Evolutionary conservation across 352 stramenopile species (phyloP).

Genomic region (Phytophthora quininea): DNA sequence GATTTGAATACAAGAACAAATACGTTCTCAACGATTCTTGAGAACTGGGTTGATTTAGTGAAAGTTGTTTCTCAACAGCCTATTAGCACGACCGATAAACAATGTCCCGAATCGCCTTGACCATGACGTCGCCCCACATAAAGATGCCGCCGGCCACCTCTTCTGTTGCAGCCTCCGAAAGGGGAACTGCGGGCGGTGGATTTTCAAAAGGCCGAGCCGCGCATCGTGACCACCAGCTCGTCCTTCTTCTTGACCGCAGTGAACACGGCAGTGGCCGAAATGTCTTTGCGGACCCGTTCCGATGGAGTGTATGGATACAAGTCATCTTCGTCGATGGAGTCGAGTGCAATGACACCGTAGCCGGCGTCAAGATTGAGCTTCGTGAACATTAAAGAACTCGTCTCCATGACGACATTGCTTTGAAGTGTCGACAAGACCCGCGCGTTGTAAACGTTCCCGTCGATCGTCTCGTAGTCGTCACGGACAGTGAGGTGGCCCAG

Average conservation of each 20-base stretch:
- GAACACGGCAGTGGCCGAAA: constrained; percentile 29
- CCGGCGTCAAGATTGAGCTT: constrained; percentile 15
- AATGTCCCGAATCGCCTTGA: constrained; percentile 20
- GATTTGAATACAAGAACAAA: too few relatives aligned
- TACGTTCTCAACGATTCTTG: too few relatives aligned
- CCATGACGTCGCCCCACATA: constrained; percentile 41
- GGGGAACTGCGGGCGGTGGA: constrained; percentile 27
- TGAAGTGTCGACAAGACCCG: constrained; percentile 30
- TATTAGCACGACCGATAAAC: constrained; percentile 6
- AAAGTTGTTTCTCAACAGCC: too few relatives aligned
- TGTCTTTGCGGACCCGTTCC: constrained; percentile 43
- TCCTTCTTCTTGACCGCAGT: constrained; percentile 7
- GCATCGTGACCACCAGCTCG: constrained; percentile 40
- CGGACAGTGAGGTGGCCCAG: constrained; percentile 44
- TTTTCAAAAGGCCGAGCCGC: constrained; percentile 29
- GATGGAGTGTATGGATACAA: constrained; percentile 41
- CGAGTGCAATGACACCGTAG: constrained; percentile 16
- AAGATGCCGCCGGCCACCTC: constrained; percentile 34
- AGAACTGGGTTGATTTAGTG: too few relatives aligned
- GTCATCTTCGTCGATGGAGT: constrained; percentile 47
- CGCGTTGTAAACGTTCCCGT: constrained; percentile 32
- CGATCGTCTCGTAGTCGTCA: constrained; percentile 46
- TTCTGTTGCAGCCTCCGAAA: constrained; percentile 28
- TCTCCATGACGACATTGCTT: constrained; percentile 24
- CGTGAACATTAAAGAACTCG: constrained; percentile 31